Base-by-base conservation (phyloP, 257 asterid genomes). In the Fraxinus anomala region DNA sequence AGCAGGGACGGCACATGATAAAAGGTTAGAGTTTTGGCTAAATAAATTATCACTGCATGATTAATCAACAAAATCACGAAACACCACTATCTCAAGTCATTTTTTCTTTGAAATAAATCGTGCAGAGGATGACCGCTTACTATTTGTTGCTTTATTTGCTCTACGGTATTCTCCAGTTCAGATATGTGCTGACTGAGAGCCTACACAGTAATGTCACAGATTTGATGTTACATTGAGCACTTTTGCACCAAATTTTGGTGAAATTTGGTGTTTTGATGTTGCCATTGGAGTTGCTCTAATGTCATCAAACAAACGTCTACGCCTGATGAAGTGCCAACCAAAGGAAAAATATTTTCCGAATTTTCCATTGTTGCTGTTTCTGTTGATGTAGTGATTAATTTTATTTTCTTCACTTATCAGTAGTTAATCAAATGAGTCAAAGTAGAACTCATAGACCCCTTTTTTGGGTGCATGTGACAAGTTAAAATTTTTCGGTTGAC, bases 171-270 rank as follows among this genome's bases (percentile, higher is more conserved):
- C 91, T 93, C 98, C 87, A 95, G 87, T 83, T 91, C 99, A 49
- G 89, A 74, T 79, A 94, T 94, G 87, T 94, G 99, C 89, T 95
- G 92, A 83, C 96, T 93, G 82, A 95, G 96, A 85, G 96, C 99
- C 98, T 95, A 80, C 81, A 81, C 67, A 80, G 51, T 73, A 73
- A 78, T 10, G 77, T 51, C 33, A 73, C 42, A 73, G 85, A 26
- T 26, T 26, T 26, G 28, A 26, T 26, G 28, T 26, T 26, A 26
- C 28, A 26, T 26, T 26, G 28, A 26, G 28, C 28, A 26, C 28
- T 26, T 26, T 26, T 26, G 28, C 28, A 26, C 28, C 28, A 26
- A 26, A 26, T 26, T 26, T 26, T 26, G 28, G 28, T 26, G 28
- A 26, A 26, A 26, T 26, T 26, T 26, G 28, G 28, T 26, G 28